Conservation (phyloP, 768 basidiomycete genomes). For the Russula virescens region DNA sequence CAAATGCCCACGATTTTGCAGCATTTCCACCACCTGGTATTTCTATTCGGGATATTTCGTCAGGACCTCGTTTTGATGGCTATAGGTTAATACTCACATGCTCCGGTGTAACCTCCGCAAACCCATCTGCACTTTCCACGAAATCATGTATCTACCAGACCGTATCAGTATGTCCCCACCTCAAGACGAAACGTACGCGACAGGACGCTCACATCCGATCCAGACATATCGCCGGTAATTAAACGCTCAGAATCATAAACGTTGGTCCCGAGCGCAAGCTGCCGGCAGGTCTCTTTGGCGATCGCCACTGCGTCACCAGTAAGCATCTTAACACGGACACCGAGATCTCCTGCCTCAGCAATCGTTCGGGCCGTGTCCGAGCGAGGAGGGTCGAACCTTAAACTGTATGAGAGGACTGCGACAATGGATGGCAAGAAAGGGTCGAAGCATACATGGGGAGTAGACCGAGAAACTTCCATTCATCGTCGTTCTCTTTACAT, state of each 20-base stretch:
- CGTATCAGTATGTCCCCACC: background rate
- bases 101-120: slow-evolving; percentile 47
- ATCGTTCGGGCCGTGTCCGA: slow-evolving; percentile 42
- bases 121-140: slow-evolving; percentile 45
- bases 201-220: slow-evolving; percentile 31
- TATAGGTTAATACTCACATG: slow-evolving; percentile 30
- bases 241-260: slow-evolving; percentile 43
- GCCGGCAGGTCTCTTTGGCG: slow-evolving; percentile 42
- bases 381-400: slow-evolving; percentile 44
- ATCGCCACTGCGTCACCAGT: slow-evolving; percentile 48
- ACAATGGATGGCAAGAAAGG: background rate
- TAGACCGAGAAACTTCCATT: slow-evolving; percentile 43
- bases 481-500: slow-evolving; percentile 37
- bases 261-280: slow-evolving; percentile 41
- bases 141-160: slow-evolving; percentile 35
- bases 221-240: slow-evolving; percentile 39
- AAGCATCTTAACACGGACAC: slow-evolving; percentile 46
- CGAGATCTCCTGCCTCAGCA: slow-evolving; percentile 38
- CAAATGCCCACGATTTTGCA: slow-evolving; percentile 38
- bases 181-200: background rate
- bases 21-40: slow-evolving; percentile 35
- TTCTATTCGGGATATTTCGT: slow-evolving; percentile 15
- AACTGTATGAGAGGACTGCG: slow-evolving; percentile 20
- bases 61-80: background rate
- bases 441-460: slow-evolving; percentile 22